A percentile compares a stretch with the other conserved stretches of the same genome.
Evolutionary conservation across 257 asterid genomes (phyloP).

Genomic region (Solanum tacnaense): DNA sequence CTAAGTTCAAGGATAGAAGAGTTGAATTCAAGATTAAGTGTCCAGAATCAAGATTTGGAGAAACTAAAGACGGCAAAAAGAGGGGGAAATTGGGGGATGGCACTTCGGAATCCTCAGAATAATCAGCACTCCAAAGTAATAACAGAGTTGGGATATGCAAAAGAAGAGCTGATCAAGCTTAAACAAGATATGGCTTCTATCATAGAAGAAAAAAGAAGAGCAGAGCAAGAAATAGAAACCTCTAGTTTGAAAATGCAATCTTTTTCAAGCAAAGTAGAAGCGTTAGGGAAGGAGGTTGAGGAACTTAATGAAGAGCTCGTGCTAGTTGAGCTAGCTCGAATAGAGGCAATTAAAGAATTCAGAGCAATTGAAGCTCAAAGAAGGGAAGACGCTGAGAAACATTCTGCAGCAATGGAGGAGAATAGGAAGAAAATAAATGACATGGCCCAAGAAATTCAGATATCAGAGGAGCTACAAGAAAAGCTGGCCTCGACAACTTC

Average conservation of each 20-base stretch:
- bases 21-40: constrained; percentile 34
- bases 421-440: constrained; percentile 24
- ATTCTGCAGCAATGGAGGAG: constrained; percentile 34
- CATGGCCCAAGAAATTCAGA: constrained; percentile 25
- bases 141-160: constrained; percentile 41
- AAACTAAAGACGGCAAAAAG: constrained; percentile 26
- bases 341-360: constrained; percentile 65
- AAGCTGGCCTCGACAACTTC: constrained; percentile 35
- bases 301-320: constrained; percentile 63
- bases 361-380: constrained; percentile 46
- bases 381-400: constrained; percentile 18
- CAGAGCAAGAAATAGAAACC: constrained; percentile 34
- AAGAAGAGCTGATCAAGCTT: constrained; percentile 42
- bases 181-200: constrained; percentile 71
- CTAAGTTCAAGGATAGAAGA: constrained; percentile 34
- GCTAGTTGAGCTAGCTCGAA: constrained; percentile 79
- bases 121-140: constrained; percentile 26
- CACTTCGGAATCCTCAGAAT: neutral
- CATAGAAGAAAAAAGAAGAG: constrained; percentile 47
- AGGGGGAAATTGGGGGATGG: constrained; percentile 13
- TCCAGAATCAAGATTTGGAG: constrained; percentile 27
- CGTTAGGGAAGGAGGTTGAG: constrained; percentile 42
- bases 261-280: constrained; percentile 19
- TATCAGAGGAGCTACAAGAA: constrained; percentile 28
- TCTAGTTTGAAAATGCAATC: constrained; percentile 21